Conservation (phyloP, 2,329 filamentous ascomycete genomes). For the Exserohilum rostratum region DNA sequence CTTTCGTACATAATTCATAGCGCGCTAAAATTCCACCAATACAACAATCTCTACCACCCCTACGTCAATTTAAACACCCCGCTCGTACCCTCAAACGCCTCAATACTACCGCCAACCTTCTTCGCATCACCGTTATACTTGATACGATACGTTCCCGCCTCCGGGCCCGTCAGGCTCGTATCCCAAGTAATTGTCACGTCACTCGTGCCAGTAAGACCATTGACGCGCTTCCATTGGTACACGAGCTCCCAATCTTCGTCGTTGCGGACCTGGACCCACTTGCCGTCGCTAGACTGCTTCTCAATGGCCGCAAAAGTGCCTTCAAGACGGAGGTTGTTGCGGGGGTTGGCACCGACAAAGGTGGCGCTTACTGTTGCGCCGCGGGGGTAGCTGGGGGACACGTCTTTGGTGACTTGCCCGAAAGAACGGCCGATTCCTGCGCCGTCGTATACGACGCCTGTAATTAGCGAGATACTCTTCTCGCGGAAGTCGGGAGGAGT, state of each 20-base stretch:
- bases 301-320: conserved; percentile 81
- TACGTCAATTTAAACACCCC: conserved; percentile 25
- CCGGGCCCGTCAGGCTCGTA: conserved; percentile 57
- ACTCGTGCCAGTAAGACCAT: conserved; percentile 72
- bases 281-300: conserved; percentile 55
- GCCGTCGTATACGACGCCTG: conserved; percentile 76
- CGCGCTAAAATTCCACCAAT: background rate
- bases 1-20: background rate
- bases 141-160: conserved; percentile 73
- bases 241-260: conserved; percentile 86
- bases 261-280: conserved; percentile 71
- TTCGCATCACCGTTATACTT: conserved; percentile 87
- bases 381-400: conserved; percentile 62
- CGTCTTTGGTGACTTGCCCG: conserved; percentile 66
- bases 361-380: conserved; percentile 69
- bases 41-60: background rate
- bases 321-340: conserved; percentile 83
- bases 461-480: conserved; percentile 79
- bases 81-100: conserved; percentile 58
- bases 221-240: conserved; percentile 78
- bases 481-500: conserved; percentile 79
- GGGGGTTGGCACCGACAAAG: conserved; percentile 87
- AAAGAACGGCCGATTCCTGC: conserved; percentile 70
- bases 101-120: conserved; percentile 65
- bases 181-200: conserved; percentile 84